Conservation (phyloP, 805 yeast species). For the Metschnikowia lochheadii region DNA sequence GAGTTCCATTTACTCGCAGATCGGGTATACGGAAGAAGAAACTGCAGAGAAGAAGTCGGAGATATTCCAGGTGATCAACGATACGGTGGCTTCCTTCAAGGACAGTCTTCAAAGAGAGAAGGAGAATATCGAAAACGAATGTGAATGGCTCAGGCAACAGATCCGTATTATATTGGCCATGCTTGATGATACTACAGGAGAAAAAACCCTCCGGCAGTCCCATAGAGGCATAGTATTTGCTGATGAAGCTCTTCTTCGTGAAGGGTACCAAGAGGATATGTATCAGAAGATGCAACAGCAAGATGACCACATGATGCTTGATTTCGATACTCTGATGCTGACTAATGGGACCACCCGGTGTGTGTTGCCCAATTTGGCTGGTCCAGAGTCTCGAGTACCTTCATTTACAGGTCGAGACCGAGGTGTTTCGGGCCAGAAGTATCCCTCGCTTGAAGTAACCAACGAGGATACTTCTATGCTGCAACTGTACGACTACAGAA, state of each 20-base stretch:
- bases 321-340: constrained; percentile 3
- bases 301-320: constrained; percentile 1
- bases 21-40: constrained; percentile 53
- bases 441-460: constrained; percentile 8
- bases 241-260: constrained; percentile 21
- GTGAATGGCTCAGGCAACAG: constrained; percentile 45
- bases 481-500: constrained; percentile 24
- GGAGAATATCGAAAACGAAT: constrained; percentile 35
- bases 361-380: not conserved
- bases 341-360: not conserved
- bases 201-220: constrained; percentile 13
- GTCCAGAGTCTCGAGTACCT: not conserved
- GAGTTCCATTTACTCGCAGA: constrained; percentile 45
- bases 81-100: constrained; percentile 36
- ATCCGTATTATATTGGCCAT: constrained; percentile 37
- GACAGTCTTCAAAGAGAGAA: constrained; percentile 26
- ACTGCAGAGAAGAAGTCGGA: constrained; percentile 45
- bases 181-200: constrained; percentile 35
- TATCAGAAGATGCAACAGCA: constrained; percentile 14
- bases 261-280: constrained; percentile 30
- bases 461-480: constrained; percentile 14
- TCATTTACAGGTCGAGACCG: not conserved
- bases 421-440: not conserved
- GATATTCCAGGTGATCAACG: constrained; percentile 47
- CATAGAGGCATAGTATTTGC: constrained; percentile 32